Base-by-base conservation (phyloP, 371 early-diverging fungal genomes). In the Mortierella sp. region DNA sequence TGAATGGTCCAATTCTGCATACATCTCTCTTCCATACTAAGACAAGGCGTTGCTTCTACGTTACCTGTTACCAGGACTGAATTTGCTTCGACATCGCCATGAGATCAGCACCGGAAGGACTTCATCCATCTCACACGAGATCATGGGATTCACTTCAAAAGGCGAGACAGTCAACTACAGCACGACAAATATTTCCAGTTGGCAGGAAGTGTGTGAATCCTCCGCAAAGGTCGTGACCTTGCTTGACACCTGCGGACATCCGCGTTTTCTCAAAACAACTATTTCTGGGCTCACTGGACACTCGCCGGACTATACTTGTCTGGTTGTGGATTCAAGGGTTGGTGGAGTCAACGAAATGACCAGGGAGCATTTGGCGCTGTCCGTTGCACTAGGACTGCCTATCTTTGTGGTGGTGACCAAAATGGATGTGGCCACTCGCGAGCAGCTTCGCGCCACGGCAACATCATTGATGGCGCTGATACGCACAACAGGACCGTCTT, bases 241-340 rank as follows among this genome's bases (percentile, higher is more conserved):
- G 55, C 79, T 94, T 26, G 97, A 97, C 65, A 86, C 94, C n/a
- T 95, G 95, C 52, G 97, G 97, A 3, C 94, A 95, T 79, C 90
- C 93, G 26, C 93, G 93, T 64, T 97, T 96, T 55, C 82, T 96
- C 19, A 92, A 94, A 42, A 96, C 97, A 4, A 96, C 97, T 12
- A 92, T 96, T 21, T 92, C 92, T 52, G 96, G 95, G 17, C 83
- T 96, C 79, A 93, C 93, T 19, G 94, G 95, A 23, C 90, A 92
- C 60, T 86, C 93, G 12, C 96, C 96, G 1, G 95, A 97, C 66
- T 95, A 91, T 82, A 93, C 92, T 15, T 91, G 93, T 83, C 82
- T 97, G 32, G 90, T 94, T 58, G 87, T 95, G 15, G 94, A 93
- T n/a, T 91, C 93, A 5, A 93, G 94, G 52, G 89, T 93, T 8